Conservation (phyloP, 257 asterid genomes). For the Solanum virginianum region DNA sequence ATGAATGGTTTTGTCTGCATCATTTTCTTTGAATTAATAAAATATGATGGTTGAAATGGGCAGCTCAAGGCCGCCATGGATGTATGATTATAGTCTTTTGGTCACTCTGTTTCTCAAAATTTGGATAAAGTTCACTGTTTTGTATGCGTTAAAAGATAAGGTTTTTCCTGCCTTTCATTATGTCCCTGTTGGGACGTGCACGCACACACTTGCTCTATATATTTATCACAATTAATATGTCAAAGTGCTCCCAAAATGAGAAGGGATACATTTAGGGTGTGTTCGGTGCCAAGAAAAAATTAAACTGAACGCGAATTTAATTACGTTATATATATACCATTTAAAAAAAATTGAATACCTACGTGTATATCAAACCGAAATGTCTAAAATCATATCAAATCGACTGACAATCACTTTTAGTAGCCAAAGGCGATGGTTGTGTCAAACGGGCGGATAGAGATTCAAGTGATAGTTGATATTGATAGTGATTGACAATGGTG, state of each 20-base stretch:
- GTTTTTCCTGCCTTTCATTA: not conserved
- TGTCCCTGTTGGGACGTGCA: not conserved
- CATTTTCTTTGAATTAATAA: not conserved
- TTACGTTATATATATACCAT: no score
- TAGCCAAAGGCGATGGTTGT: not conserved
- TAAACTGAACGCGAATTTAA: no score
- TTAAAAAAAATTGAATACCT: no score
- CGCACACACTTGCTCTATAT: not conserved
- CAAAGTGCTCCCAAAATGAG: not conserved
- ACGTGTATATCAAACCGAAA: no score
- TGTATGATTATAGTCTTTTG: not conserved
- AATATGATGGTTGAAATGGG: constrained; percentile 20
- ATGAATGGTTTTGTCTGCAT: constrained; percentile 6
- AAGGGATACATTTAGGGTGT: not conserved
- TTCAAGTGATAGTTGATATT: not conserved
- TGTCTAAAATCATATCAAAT: no score
- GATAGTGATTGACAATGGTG: not conserved
- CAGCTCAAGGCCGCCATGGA: constrained; percentile 48
- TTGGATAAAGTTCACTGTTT: not conserved
- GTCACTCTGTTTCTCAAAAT: not conserved
- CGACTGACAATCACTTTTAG: no score
- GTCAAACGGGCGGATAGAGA: not conserved
- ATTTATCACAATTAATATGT: not conserved
- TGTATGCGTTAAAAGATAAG: not conserved
- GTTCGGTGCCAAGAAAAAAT: not conserved